Conservation (phyloP, 2,329 filamentous ascomycete species). For the Exophiala xenobiotica region DNA sequence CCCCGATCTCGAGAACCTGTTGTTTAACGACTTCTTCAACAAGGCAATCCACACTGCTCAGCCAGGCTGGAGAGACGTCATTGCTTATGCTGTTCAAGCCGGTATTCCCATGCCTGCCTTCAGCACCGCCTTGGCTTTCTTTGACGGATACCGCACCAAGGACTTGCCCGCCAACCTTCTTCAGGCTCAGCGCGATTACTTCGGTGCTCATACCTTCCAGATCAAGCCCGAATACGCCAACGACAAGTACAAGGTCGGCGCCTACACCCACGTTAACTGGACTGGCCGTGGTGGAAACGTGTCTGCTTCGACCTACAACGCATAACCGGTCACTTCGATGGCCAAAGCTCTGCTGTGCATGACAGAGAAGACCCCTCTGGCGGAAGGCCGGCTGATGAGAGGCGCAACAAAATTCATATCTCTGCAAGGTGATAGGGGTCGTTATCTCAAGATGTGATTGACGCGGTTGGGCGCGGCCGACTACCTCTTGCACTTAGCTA, state of each 20-base stretch:
- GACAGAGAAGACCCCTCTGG: not conserved
- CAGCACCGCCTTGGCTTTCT: constrained; percentile 96
- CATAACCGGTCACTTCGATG: constrained; percentile 56
- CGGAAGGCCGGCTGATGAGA: not conserved
- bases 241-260: constrained; percentile 76
- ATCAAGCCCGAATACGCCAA: constrained; percentile 78
- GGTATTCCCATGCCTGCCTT: constrained; percentile 96
- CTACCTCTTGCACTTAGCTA: not conserved
- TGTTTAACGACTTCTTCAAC: constrained; percentile 99
- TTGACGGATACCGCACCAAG: constrained; percentile 97
- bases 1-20: constrained; percentile 93
- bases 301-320: constrained; percentile 95
- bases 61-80: constrained; percentile 84
- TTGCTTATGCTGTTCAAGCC: constrained; percentile 87
- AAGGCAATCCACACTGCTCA: constrained; percentile 97
- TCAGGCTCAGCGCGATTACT: constrained; percentile 99
- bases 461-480: not conserved
- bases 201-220: constrained; percentile 88
- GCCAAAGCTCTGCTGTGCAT: not conserved
- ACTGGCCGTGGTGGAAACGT: constrained; percentile 96
- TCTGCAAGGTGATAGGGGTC: not conserved
- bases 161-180: constrained; percentile 96
- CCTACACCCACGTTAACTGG: constrained; percentile 99
- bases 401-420: not conserved
- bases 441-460: not conserved